A percentile compares a stretch with the other conserved stretches of the same genome.
These are phyloP conservation scores for Arthrocladium fulminans DNA, from an alignment of 2,329 filamentous ascomycete genomes.

Conservation along the genomic window DNA sequence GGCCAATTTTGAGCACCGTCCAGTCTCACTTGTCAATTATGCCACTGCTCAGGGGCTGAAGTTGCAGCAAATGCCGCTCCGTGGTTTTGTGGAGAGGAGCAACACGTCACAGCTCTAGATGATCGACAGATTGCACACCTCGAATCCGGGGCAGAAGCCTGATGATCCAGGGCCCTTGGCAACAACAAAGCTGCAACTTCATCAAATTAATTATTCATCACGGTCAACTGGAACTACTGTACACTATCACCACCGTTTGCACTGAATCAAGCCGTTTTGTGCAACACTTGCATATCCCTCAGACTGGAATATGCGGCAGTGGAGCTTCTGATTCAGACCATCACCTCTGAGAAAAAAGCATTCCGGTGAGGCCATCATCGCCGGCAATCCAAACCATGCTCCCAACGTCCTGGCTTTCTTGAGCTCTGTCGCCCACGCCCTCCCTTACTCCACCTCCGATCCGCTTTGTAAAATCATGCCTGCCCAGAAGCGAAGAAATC, in stretches of 20 bases:
- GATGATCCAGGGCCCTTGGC: neutral
- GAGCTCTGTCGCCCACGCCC: constrained; percentile 1
- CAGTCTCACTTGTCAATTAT: no score
- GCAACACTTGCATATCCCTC: neutral
- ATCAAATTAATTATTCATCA: no score
- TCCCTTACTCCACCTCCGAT: neutral
- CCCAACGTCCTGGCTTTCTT: neutral
- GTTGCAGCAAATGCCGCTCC: neutral
- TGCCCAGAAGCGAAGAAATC: constrained; percentile 33
- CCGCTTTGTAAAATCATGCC: constrained; percentile 29
- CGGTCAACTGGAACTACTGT: neutral
- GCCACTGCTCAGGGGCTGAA: neutral
- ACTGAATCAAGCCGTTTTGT: neutral
- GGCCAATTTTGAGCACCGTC: no score
- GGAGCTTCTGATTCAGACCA: neutral
- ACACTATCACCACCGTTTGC: neutral
- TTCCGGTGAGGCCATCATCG: constrained; percentile 10
- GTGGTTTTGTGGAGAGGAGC: neutral
- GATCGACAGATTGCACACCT: neutral
- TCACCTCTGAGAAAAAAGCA: neutral
- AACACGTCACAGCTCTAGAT: neutral
- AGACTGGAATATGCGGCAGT: constrained; percentile 1
- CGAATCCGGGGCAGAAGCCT: neutral
- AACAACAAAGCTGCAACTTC: neutral
- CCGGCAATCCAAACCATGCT: constrained; percentile 6